Evolutionary conservation across 306 rosid genomes (phyloP), one percentile per base, ranked within the genome.

Genomic region (Arachis stenosperma): DNA sequence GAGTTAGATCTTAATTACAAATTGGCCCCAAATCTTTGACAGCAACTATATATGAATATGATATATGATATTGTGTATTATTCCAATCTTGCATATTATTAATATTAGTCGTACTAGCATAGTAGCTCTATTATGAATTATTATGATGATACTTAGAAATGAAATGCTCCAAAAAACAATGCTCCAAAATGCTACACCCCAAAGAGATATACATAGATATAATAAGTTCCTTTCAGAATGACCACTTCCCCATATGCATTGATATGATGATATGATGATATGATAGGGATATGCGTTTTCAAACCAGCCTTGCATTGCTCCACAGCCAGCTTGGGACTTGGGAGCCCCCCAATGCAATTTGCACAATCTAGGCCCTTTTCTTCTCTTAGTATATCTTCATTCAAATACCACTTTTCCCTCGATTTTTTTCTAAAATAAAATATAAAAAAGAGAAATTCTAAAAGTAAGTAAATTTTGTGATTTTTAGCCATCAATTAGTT

Each of bases 261-360:
- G 37, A 33, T 33, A 33, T 33, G 37, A 33, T 82, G 37, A 33
- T 33, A 33, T 33, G 37, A 33, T 82, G 82, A 65, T 81, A 77
- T 69, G 81, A 80, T 77, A 65, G 82, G 57, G 72, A 80, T 86
- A 59, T 79, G 78, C 79, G 71, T 41, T 73, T 73, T 33, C 69
- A 51, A 48, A 85, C 89, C 86, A 82, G 79, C 87, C 89, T 84
- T 87, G 88, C 89, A 83, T 56, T 81, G 82, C 83, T 85, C 90
- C 88, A 83, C 86, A 66, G 43, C 90, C 86, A 88, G 83, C 85
- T 87, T 88, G 80, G 48, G 48, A 48, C 12, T 48, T 9, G 75
- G 64, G 62, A 14, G 44, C 55, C 81, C 54, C 69, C 81, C 37
- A 33, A 33, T 33, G 37, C 37, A 33, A 33, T 33, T 33, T 33